Evolutionary conservation across 192 early-diverging fungal species (phyloP).

Genomic region (Coemansia sp.): DNA sequence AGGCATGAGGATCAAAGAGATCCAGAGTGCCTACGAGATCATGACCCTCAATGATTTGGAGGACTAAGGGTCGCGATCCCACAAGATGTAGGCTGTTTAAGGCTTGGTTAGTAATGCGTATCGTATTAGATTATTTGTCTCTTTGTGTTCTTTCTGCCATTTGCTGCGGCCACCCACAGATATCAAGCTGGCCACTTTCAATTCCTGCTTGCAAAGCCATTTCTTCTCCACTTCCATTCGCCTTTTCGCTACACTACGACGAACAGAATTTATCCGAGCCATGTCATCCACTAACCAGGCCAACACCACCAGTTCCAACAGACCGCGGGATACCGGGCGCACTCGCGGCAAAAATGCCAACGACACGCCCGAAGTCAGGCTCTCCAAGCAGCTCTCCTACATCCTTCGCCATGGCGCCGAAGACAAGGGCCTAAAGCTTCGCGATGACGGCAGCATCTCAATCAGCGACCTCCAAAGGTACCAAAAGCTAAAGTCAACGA

Average conservation of each 20-base stretch:
- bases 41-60: conserved; percentile 49
- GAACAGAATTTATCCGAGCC: not conserved
- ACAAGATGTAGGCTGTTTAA: not conserved
- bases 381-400: conserved; percentile 80
- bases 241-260: not conserved
- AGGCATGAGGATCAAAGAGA: conserved; percentile 53
- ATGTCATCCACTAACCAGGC: not conserved
- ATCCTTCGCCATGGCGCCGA: conserved; percentile 81
- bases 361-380: conserved; percentile 49
- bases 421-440: conserved; percentile 71
- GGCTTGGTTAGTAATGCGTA: no score
- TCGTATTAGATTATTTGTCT: no score
- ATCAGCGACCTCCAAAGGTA: conserved; percentile 63
- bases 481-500: conserved; percentile 58
- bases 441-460: conserved; percentile 72
- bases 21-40: conserved; percentile 48
- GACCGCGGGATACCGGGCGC: not conserved
- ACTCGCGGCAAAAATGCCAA: not conserved
- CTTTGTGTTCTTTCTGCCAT: no score
- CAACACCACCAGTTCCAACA: not conserved
- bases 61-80: conserved; percentile 9
- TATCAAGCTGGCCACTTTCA: not conserved
- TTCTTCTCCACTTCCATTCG: not conserved
- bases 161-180: not conserved
- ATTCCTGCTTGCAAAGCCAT: not conserved